Base-by-base conservation (phyloP, 805 yeast genomes). In the Peterozyma xylosa region DNA sequence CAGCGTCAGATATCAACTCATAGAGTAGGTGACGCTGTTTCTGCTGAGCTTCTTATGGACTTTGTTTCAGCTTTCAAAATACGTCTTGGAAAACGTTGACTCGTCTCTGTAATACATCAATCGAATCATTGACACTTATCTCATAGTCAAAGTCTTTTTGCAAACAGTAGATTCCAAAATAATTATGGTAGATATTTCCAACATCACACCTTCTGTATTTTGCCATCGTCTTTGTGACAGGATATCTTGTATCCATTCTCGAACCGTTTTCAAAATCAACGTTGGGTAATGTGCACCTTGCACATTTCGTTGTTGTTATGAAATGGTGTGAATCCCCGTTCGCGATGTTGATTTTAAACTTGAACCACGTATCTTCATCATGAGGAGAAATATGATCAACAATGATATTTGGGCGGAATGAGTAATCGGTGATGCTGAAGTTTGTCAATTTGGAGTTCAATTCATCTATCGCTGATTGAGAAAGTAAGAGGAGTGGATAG, bases 1-100 rank as follows among this genome's bases (percentile, higher is more conserved):
- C 9, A 76, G 82, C 52, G 68, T 74, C 16, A 42, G 66, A 18
- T 73, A 70, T 46, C 69, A 69, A 41, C 43, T 50, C 13, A n/a
- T 18, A 36, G 15, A 15, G 7, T 21, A 21, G 7, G 27, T 21
- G 27, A 21, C 7, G 27, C 7, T 21, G 27, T 7, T 7, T 4
- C 27, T 21, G 27, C n/a, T 21, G 27, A 5, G 27, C 27, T 21
- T 4, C 27, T 4, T 21, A n/a, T n/a, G n/a, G n/a, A n/a, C n/a
- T 21, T 7, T 32, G 15, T 32, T 32, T 5, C 15, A 14, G 13
- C 34, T 32, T 9, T 32, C 15, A 32, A 32, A 4, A 32, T 5
- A 14, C 14, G 9, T 32, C 34, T 38, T 42, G 34, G 38, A n/a
- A 42, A 13, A 42, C 40, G 43, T 52, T 43, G 13, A 48, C 44